A percentile compares a stretch with the other conserved stretches of the same genome.
phyloP scores from a whole-genome alignment of 2,329 filamentous ascomycete species.

The Elsinoe perseae region DNA sequence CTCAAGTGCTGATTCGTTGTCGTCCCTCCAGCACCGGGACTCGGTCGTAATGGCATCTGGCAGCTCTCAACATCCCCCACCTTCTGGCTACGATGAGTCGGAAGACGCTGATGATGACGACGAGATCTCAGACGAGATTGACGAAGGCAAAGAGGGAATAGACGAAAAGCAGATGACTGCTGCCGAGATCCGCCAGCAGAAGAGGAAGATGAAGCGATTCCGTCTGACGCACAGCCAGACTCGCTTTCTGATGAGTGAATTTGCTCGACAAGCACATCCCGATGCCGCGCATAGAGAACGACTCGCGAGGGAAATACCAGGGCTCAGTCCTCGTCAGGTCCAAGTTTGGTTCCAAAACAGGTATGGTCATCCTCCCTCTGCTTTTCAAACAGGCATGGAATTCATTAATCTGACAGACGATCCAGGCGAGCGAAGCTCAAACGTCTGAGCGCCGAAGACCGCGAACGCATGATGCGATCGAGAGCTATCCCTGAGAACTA shows the following conservation, averaged over 20 bases:
- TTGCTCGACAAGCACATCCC: slow-evolving; percentile 86
- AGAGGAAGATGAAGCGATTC: slow-evolving; percentile 64
- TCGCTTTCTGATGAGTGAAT: slow-evolving; percentile 95
- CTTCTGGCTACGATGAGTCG: slow-evolving; percentile 20
- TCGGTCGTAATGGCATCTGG: slow-evolving; percentile 13
- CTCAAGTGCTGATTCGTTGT: slow-evolving; percentile 10
- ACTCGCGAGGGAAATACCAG: slow-evolving; percentile 82
- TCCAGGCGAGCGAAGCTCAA: slow-evolving; percentile 54
- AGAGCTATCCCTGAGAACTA: slow-evolving; percentile 53
- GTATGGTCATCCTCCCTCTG: slow-evolving; percentile 43
- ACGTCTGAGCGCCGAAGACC: slow-evolving; percentile 53
- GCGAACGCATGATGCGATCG: slow-evolving; percentile 54
- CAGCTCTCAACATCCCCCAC: neutral
- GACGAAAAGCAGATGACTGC: slow-evolving; percentile 35
- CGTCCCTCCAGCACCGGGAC: slow-evolving; percentile 11
- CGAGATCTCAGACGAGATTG: slow-evolving; percentile 20
- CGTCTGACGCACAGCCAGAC: slow-evolving; percentile 95
- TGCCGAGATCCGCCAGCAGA: slow-evolving; percentile 42
- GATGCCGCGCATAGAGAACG: slow-evolving; percentile 85
- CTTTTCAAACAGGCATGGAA: slow-evolving; percentile 5
- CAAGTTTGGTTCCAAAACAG: slow-evolving; percentile 99
- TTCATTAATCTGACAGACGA: slow-evolving; percentile 18
- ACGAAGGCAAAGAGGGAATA: slow-evolving; percentile 23
- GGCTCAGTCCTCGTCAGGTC: slow-evolving; percentile 82
- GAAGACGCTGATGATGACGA: slow-evolving; percentile 34